Percentiles rank a stretch among this genome's conserved stretches.
These are phyloP conservation scores for Saussurea involucrata DNA, from an alignment of 129 eudicot genomes.

Conservation along the genomic window DNA sequence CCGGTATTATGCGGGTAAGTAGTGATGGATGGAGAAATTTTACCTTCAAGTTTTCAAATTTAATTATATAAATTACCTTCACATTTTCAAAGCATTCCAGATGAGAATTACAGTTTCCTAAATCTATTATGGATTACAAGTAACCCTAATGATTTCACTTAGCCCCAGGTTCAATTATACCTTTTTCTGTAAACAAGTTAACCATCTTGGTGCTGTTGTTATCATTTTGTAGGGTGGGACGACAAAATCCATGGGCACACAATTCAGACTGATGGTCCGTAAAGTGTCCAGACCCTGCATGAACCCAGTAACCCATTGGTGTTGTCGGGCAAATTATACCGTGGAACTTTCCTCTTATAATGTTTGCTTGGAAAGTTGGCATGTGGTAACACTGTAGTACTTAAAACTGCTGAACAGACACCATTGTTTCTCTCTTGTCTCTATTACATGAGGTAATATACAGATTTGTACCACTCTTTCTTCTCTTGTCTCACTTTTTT, in stretches of 20 bases:
- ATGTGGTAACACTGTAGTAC: constrained; percentile 72
- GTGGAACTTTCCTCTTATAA: constrained; percentile 74
- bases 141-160: not conserved
- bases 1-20: constrained; percentile 80
- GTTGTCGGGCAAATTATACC: constrained; percentile 81
- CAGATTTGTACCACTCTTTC: not conserved
- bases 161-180: too few species aligned
- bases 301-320: not conserved
- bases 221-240: too few species aligned
- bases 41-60: not conserved
- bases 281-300: constrained; percentile 51
- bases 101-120: not conserved
- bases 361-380: constrained; percentile 76
- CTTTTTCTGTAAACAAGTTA: too few species aligned
- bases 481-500: too few species aligned
- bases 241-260: constrained; percentile 70
- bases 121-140: not conserved
- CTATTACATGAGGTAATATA: constrained; percentile 74
- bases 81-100: not conserved
- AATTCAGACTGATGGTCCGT: constrained; percentile 67
- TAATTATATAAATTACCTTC: not conserved
- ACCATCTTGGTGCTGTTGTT: too few species aligned
- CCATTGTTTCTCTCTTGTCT: constrained; percentile 59
- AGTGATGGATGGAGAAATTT: not conserved
- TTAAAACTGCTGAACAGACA: constrained; percentile 76